These are phyloP conservation scores for Onygenales sp. DNA, from an alignment of 2,329 filamentous ascomycete genomes.

Conservation along the genomic window DNA sequence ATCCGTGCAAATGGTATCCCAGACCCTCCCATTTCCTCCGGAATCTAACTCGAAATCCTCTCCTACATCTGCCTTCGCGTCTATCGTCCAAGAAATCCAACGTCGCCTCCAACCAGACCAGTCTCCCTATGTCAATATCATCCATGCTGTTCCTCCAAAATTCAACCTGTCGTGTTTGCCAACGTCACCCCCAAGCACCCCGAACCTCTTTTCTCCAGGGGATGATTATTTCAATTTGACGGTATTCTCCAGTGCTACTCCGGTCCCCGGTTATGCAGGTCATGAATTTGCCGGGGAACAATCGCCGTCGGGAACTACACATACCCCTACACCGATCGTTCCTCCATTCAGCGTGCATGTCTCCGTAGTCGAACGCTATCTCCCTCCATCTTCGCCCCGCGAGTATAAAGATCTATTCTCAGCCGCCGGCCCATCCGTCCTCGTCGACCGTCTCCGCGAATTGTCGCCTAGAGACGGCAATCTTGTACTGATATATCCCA, in stretches of 20 bases:
- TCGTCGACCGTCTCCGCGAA: slow-evolving; percentile 53
- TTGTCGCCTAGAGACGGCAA: slow-evolving; percentile 48
- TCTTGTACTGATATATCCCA: slow-evolving; percentile 56
- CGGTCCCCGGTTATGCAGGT: slow-evolving; percentile 43
- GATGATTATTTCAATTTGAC: slow-evolving; percentile 55
- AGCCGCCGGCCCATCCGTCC: slow-evolving; percentile 44
- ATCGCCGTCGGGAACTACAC: slow-evolving; percentile 19
- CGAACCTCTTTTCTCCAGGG: slow-evolving; percentile 36
- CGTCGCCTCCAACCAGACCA: slow-evolving; percentile 39
- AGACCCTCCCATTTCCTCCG: slow-evolving; percentile 49
- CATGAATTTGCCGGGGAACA: slow-evolving; percentile 40
- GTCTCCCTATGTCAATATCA: slow-evolving; percentile 54
- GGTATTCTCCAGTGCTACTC: slow-evolving; percentile 53
- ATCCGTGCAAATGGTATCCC: slow-evolving; percentile 48
- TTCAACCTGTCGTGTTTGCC: slow-evolving; percentile 54
- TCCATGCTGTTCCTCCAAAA: slow-evolving; percentile 53
- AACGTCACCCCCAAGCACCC: slow-evolving; percentile 53
- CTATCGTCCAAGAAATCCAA: slow-evolving; percentile 48
- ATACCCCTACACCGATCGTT: slow-evolving; percentile 48
- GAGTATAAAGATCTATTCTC: slow-evolving; percentile 53
- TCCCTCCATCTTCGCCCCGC: slow-evolving; percentile 50
- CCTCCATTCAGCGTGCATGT: slow-evolving; percentile 52
- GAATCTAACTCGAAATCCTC: slow-evolving; percentile 17
- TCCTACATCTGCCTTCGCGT: slow-evolving; percentile 36
- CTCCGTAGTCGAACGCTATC: slow-evolving; percentile 54